Evolutionary conservation across 2,329 filamentous ascomycete species (phyloP), one percentile per base, ranked within the genome.

Genomic region (Tolypocladium cylindrosporum): DNA sequence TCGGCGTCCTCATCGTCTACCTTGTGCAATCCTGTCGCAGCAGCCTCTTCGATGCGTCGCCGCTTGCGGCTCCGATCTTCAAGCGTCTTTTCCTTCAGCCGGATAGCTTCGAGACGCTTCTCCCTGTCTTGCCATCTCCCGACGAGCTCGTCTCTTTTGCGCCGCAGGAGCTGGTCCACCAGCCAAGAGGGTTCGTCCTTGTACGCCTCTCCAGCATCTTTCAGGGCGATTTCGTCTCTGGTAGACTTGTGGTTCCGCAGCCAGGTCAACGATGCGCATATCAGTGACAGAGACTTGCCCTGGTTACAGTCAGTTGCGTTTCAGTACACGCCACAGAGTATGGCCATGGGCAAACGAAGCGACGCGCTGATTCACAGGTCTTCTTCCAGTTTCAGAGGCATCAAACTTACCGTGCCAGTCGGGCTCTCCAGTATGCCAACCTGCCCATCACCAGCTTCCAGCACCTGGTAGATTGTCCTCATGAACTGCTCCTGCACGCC

Each of bases 391-490:
- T 8, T 14, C 10, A 52, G 16, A 24, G 48, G 19, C 16, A n/a
- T 1, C 9, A 14, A 42, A 72, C 74, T 62, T 68, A 81, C 80
- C 61, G 84, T 88, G 71, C 92, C 92, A 48, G 92, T 97, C n/a
- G 92, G 92, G 52, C 90, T 96, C 69, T 97, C 92, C 52, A 97
- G 86, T 50, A 97, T 91, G 37, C 90, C 92, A 53, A 96, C 79
- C 67, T 92, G 90, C 10, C 89, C 87, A 48, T 88, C 72, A 5
- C 82, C 82, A 31, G 67, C 67, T 64, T 95, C 86, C 34, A 96
- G 82, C 60, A 91, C 90, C 55, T 84, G 75, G 68, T 96, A 96
- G 6, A 94, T 80, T 0, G 88, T 82, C 63, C 80, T 85, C 92
- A 97, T 97, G 68, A 97, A 95, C 64, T 93, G 78, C 51, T 87